Evolutionary conservation across 1,139 yeast species (phyloP).

Genomic region (Candida tetrigidarum): DNA sequence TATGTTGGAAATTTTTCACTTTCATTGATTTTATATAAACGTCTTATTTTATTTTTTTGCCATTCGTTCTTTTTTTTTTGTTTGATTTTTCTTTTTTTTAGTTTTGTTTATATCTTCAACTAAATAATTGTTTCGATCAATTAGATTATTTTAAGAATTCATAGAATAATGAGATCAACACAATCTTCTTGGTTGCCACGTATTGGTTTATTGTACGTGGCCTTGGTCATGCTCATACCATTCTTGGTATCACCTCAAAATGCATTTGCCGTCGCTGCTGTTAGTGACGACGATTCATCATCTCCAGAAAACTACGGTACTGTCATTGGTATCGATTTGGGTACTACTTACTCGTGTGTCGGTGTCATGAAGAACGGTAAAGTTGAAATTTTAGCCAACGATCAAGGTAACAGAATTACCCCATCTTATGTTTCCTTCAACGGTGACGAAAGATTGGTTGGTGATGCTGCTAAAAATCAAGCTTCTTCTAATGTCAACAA

Average conservation of each 20-base stretch:
- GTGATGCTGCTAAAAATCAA: constrained; percentile 95
- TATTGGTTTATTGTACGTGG: constrained; percentile 20
- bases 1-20: constrained; percentile 6
- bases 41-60: constrained; percentile 4
- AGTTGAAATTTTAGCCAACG: constrained; percentile 91
- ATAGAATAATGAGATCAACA: constrained; percentile 15
- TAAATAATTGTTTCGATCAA: constrained; percentile 5
- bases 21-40: constrained; percentile 3
- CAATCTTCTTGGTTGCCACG: constrained; percentile 19
- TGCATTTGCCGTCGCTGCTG: constrained; percentile 31
- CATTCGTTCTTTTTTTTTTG: constrained; percentile 2
- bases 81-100: neutral
- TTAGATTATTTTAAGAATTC: constrained; percentile 9
- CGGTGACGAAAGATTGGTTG: constrained; percentile 84
- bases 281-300: constrained; percentile 35
- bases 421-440: constrained; percentile 91
- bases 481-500: constrained; percentile 81
- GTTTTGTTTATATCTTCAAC: neutral
- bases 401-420: constrained; percentile 95
- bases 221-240: constrained; percentile 50
- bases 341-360: constrained; percentile 89
- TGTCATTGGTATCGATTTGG: constrained; percentile 86
- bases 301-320: constrained; percentile 69
- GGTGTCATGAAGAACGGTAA: constrained; percentile 93
- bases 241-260: constrained; percentile 36